A percentile compares a stretch with the other conserved stretches of the same genome.
Conservation (phyloP, 495 filamentous ascomycete species). For the Talaromyces stipitatus region DNA sequence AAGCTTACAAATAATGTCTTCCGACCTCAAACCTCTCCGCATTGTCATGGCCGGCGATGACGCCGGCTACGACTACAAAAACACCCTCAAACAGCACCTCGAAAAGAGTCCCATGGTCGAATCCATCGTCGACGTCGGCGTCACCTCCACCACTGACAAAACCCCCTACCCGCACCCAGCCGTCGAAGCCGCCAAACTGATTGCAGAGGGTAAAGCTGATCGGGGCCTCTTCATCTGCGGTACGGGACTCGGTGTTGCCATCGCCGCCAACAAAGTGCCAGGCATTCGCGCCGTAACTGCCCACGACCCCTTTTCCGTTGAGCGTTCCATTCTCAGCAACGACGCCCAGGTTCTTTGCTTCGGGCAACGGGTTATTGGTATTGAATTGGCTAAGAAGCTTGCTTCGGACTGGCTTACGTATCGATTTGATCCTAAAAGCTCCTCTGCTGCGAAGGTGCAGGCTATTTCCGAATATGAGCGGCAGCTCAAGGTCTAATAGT, state of each 20-base stretch:
- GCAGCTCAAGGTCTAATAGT: conserved; percentile 26
- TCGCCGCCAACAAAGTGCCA: conserved; percentile 79
- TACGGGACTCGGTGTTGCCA: conserved; percentile 79
- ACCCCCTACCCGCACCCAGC: conserved; percentile 80
- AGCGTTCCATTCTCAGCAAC: conserved; percentile 74
- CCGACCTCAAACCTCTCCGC: conserved; percentile 39
- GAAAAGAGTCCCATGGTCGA: conserved; percentile 58
- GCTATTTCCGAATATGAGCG: conserved; percentile 68
- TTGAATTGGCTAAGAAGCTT: conserved; percentile 70
- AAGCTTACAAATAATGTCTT: conserved; percentile 20
- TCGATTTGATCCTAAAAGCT: conserved; percentile 66
- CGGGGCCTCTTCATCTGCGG: conserved; percentile 82
- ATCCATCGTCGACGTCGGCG: conserved; percentile 62
- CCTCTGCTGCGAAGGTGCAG: conserved; percentile 66
- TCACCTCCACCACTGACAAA: conserved; percentile 59
- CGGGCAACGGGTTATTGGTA: conserved; percentile 74
- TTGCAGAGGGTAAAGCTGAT: conserved; percentile 61
- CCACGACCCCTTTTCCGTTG: conserved; percentile 78
- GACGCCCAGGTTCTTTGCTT: conserved; percentile 85
- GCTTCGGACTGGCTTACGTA: conserved; percentile 79
- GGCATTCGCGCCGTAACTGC: conserved; percentile 81
- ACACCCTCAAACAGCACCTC: conserved; percentile 67
- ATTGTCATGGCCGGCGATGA: conserved; percentile 62
- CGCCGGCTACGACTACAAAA: conserved; percentile 73
- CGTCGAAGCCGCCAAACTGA: conserved; percentile 59